phyloP scores from a whole-genome alignment of 2,329 filamentous ascomycete species.

The Mollisiaceae sp. region DNA sequence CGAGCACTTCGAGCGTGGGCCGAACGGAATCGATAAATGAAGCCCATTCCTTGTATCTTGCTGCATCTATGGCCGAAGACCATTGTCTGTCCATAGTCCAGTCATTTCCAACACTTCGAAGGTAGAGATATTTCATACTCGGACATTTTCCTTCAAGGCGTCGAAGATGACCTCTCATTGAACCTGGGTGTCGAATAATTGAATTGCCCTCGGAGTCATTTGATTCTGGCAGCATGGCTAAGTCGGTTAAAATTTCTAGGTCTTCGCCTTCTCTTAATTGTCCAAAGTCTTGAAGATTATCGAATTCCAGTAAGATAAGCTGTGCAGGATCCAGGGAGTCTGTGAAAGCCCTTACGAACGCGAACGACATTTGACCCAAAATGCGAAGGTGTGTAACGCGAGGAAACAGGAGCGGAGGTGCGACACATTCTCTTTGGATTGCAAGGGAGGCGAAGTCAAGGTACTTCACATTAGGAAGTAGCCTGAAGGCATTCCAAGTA shows the following conservation, averaged over 20 bases:
- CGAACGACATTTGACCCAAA: slow-evolving; percentile 6
- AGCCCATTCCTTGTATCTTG: slow-evolving; percentile 12
- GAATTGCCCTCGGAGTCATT: not conserved
- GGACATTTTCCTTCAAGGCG: not conserved
- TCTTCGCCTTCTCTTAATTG: slow-evolving; percentile 2
- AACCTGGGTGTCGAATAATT: slow-evolving; percentile 4
- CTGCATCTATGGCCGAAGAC: slow-evolving; percentile 6
- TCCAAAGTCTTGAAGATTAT: slow-evolving; percentile 10
- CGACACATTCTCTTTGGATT: not conserved
- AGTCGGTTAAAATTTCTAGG: not conserved
- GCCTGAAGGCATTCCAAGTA: not conserved
- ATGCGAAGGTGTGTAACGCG: slow-evolving; percentile 7
- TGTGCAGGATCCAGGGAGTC: not conserved
- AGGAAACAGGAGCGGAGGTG: slow-evolving; percentile 9
- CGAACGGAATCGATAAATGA: slow-evolving; percentile 1
- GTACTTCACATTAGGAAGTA: slow-evolving; percentile 1
- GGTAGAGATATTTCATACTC: not conserved
- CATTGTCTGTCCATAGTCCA: not conserved
- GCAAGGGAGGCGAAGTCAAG: slow-evolving; percentile 9
- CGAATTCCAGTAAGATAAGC: slow-evolving; percentile 2
- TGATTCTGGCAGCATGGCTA: not conserved
- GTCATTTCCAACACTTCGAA: slow-evolving; percentile 17
- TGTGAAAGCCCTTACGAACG: slow-evolving; percentile 5
- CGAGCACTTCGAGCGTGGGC: not conserved
- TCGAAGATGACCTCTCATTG: slow-evolving; percentile 6